These are phyloP conservation scores for Cytospora piceae DNA, from an alignment of 2,329 filamentous ascomycete species.

Conservation along the genomic window DNA sequence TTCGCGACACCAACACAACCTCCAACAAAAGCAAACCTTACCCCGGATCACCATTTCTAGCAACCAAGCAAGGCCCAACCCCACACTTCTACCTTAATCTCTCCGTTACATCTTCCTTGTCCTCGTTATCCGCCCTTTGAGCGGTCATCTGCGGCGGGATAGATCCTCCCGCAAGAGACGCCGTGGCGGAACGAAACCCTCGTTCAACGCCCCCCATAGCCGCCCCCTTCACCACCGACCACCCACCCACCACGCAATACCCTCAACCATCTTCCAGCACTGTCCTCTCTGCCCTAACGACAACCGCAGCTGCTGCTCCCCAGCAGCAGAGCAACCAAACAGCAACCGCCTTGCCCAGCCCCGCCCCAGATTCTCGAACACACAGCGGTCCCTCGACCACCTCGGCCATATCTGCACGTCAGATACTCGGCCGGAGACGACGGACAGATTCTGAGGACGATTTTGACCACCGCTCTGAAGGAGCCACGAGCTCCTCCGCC, in stretches of 20 bases:
- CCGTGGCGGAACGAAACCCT: conserved; percentile 73
- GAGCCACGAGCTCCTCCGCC: conserved; percentile 27
- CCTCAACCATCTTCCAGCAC: conserved; percentile 53
- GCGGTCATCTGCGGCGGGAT: conserved; percentile 29
- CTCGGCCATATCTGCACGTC: conserved; percentile 34
- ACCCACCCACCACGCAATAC: conserved; percentile 62
- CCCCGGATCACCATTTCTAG: background rate
- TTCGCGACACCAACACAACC: background rate
- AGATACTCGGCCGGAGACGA: conserved; percentile 60
- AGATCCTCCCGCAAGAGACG: conserved; percentile 56
- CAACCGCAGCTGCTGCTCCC: conserved; percentile 32
- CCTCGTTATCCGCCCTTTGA: conserved; percentile 23
- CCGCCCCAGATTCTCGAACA: conserved; percentile 18
- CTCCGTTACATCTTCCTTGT: background rate
- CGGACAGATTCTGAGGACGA: conserved; percentile 49
- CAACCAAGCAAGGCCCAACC: background rate
- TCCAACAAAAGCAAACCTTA: background rate
- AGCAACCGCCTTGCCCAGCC: conserved; percentile 33
- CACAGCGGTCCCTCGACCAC: conserved; percentile 34
- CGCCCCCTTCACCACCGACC: conserved; percentile 70
- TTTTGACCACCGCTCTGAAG: conserved; percentile 37
- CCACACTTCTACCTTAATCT: background rate
- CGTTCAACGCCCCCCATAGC: conserved; percentile 47
- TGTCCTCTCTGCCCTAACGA: conserved; percentile 47
- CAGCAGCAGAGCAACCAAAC: conserved; percentile 33